Conservation (phyloP, 192 early-diverging fungal species). For the Podila horticola region DNA sequence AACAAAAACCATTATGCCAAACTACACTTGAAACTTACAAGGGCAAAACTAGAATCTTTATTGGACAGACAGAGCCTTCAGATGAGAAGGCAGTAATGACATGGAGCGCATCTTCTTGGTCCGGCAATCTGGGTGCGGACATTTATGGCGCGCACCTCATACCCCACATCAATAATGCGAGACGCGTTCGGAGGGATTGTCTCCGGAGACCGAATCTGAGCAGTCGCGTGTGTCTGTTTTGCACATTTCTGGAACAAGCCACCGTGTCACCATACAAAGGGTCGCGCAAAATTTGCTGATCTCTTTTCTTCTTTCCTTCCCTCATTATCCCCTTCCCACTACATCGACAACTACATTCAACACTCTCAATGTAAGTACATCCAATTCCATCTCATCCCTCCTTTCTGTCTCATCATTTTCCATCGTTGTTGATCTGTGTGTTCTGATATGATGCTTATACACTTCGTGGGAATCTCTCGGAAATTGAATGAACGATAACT, state of each 20-base stretch:
- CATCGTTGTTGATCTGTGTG: not conserved
- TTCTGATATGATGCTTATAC: slow-evolving; percentile 51
- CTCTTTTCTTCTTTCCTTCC: not conserved
- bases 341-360: not conserved
- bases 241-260: too few relatives aligned
- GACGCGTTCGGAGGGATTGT: too few relatives aligned
- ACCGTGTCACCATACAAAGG: not conserved
- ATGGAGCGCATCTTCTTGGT: too few relatives aligned
- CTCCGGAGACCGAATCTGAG: too few relatives aligned
- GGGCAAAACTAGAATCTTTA: not conserved
- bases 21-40: not conserved
- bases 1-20: not conserved
- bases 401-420: not conserved
- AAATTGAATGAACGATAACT: slow-evolving; percentile 52
- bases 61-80: too few relatives aligned
- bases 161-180: too few relatives aligned
- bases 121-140: too few relatives aligned
- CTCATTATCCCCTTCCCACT: not conserved
- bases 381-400: not conserved
- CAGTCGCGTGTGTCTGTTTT: too few relatives aligned
- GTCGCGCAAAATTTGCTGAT: not conserved
- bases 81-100: too few relatives aligned
- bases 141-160: too few relatives aligned
- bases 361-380: not conserved
- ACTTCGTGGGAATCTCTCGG: slow-evolving; percentile 57